Conservation (phyloP, 805 yeast species). For the Cyberlindnera samutprakarnensis region DNA sequence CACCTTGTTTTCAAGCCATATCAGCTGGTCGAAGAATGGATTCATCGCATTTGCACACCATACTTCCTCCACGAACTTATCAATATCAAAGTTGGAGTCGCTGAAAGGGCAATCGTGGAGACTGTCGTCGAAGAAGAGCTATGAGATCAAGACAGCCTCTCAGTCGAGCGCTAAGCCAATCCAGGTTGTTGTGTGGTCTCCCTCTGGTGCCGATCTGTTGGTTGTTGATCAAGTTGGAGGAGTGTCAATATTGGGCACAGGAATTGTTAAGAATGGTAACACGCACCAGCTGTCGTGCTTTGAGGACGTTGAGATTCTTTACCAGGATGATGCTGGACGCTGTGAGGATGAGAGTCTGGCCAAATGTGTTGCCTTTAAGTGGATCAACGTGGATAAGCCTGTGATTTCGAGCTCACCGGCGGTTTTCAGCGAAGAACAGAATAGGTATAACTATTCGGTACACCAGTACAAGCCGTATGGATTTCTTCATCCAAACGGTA, state of each 20-base stretch:
- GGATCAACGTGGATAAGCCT: slow-evolving; percentile 72
- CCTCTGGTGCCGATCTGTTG: slow-evolving; percentile 74
- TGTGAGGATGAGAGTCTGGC: slow-evolving; percentile 21
- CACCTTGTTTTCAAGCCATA: too few species aligned
- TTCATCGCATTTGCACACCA: slow-evolving; percentile 64
- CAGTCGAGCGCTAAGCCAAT: slow-evolving; percentile 8
- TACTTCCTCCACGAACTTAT: slow-evolving; percentile 25
- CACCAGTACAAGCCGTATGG: slow-evolving; percentile 54
- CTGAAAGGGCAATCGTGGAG: slow-evolving; percentile 76
- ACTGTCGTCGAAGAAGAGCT: slow-evolving; percentile 27
- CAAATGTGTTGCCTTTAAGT: slow-evolving; percentile 42
- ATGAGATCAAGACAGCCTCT: slow-evolving; percentile 17
- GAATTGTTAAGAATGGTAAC: slow-evolving; percentile 32
- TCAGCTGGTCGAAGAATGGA: slow-evolving; percentile 74
- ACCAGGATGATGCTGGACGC: slow-evolving; percentile 29
- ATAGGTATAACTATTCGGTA: slow-evolving; percentile 45
- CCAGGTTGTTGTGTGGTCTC: slow-evolving; percentile 55
- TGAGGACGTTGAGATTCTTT: slow-evolving; percentile 23
- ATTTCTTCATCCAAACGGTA: slow-evolving; percentile 61
- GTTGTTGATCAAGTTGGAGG: slow-evolving; percentile 69
- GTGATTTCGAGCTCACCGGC: slow-evolving; percentile 58
- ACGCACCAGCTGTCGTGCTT: slow-evolving; percentile 20
- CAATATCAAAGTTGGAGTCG: slow-evolving; percentile 39
- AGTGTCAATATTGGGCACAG: slow-evolving; percentile 46
- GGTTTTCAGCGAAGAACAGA: slow-evolving; percentile 22